These are phyloP conservation scores for Neonectria punicea DNA, from an alignment of 2,329 filamentous ascomycete species.

Conservation along the genomic window DNA sequence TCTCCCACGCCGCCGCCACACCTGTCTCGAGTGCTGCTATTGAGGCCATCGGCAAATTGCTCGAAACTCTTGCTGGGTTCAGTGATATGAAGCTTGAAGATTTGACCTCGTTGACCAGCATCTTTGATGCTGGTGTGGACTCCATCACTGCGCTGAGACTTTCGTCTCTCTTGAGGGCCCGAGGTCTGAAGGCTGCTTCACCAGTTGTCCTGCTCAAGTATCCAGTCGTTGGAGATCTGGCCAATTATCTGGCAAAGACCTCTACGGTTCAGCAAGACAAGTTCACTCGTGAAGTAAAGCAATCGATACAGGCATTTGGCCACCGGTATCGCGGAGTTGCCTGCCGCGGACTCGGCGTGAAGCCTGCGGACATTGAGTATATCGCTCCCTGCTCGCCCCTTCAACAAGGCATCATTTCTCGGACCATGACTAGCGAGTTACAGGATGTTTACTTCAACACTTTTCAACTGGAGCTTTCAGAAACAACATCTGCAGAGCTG, in stretches of 20 bases:
- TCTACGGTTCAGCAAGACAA: constrained; percentile 27
- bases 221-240: constrained; percentile 61
- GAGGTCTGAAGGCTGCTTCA: constrained; percentile 69
- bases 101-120: constrained; percentile 68
- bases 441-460: constrained; percentile 78
- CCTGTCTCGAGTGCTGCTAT: constrained; percentile 45
- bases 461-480: constrained; percentile 70
- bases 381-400: constrained; percentile 86
- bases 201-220: constrained; percentile 76
- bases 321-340: constrained; percentile 68
- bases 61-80: constrained; percentile 64
- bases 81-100: constrained; percentile 54
- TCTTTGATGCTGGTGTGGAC: constrained; percentile 89
- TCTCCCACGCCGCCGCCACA: constrained; percentile 52
- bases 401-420: constrained; percentile 86
- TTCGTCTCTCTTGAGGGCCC: constrained; percentile 69
- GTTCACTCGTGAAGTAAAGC: constrained; percentile 61
- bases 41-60: constrained; percentile 59
- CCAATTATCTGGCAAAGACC: constrained; percentile 46
- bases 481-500: constrained; percentile 54
- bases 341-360: constrained; percentile 62
- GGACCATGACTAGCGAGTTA: constrained; percentile 66
- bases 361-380: constrained; percentile 69
- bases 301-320: constrained; percentile 70
- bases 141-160: constrained; percentile 85